Conservation (phyloP, 495 filamentous ascomycete genomes). For the Talaromyces liani region DNA sequence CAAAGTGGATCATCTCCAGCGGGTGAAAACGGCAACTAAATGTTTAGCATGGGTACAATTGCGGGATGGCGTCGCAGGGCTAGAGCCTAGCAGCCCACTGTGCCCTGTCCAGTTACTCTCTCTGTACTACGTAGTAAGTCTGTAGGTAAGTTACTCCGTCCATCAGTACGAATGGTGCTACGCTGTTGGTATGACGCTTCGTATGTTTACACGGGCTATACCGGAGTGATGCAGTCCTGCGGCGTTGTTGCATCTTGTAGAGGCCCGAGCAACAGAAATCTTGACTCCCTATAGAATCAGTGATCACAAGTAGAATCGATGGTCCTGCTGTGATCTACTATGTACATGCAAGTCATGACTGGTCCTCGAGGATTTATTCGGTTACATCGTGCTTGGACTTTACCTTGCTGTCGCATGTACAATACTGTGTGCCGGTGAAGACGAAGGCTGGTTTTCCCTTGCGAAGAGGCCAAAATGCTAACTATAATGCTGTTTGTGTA, state of each 20-base stretch:
- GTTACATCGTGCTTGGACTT: background rate
- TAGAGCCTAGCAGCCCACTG: background rate
- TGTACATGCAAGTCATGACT: background rate
- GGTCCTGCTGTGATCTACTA: background rate
- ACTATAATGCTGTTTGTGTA: background rate
- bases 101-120: background rate
- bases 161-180: background rate
- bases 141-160: background rate
- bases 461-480: background rate
- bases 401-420: background rate
- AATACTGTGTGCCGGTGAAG: background rate
- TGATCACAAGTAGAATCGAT: background rate
- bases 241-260: background rate
- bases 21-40: conserved; percentile 7
- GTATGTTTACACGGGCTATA: background rate
- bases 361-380: background rate
- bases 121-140: too few species aligned
- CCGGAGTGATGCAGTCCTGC: background rate
- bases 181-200: background rate
- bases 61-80: conserved; percentile 7
- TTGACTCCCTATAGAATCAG: background rate
- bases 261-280: background rate
- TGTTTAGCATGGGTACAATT: background rate
- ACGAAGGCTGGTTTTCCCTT: background rate
- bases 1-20: background rate